Base-by-base conservation (phyloP, 176 grass and related monocot genomes). In the Tillandsia fasciculata region DNA sequence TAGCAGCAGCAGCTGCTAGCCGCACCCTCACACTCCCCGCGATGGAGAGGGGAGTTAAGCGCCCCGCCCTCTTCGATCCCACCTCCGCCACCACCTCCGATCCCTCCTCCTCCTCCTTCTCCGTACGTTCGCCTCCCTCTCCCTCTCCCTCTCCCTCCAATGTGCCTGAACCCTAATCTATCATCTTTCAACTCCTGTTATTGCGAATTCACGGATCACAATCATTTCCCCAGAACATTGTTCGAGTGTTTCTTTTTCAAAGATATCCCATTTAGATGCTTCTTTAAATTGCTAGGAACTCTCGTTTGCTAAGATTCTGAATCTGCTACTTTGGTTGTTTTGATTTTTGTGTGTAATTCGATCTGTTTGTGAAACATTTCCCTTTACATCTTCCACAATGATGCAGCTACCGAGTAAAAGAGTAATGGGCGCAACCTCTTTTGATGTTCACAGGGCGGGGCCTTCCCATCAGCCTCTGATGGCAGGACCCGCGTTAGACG, bases 341-440 rank as follows among this genome's bases (percentile, higher is more conserved):
- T 66, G 22, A 53, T 76, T 53, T 15, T 65, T 20, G 53, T 24
- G 58, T 77, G 2, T 52, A 26, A 1, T 52, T 78, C 33, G 65
- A 66, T 71, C 51, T 63, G 69, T 51, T 33, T 26, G 73, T 75
- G 20, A 8, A 79, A 83, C 64, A 14, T 48, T 23, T 53, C 10
- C 10, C 42, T 63, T 71, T 69, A 78, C 64, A 82, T 85, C 63
- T 72, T 53, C 80, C 65, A 70, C 68, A 69, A 76, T 86, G 51
- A 50, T 81, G 84, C 84, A 97, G 93, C 53, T 85, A 65, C 66
- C 82, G 61, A 87, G 81, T 71, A 87, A 92, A 79, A 83, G 89
- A 83, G 83, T 75, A 72, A 90, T 97, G 89, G 89, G 85, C 56
- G 76, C 81, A 76, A 78, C 90, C 50, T 87, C 90, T 79, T 95